Base-by-base conservation (phyloP, 257 asterid genomes). In the Schizonepeta tenuifolia region DNA sequence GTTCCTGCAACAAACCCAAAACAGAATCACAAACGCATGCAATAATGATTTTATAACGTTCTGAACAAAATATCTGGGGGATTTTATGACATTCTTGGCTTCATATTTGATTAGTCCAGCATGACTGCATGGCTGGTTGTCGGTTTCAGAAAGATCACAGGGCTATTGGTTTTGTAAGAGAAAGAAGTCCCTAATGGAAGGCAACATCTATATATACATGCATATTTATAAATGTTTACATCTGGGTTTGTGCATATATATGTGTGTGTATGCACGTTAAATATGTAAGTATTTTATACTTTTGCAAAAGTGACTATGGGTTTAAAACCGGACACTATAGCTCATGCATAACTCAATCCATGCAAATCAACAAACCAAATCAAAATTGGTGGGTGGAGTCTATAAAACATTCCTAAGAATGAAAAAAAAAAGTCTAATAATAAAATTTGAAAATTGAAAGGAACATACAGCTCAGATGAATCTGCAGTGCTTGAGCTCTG, bases 381-480 rank as follows among this genome's bases (percentile, higher is more conserved):
- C 38, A 38, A 24, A 40, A 50, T 28, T 22, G 21, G 26, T 51
- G 20, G 12, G 59, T 28, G 1, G 17, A 15, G 47, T 43, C 21
- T 10, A 40, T 9, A 44, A 55, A 67, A 31, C 31, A 17, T 21
- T 54, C 18, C n/a, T n/a, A n/a, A n/a, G n/a, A n/a, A n/a, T n/a
- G n/a, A n/a, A n/a, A n/a, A n/a, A n/a, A n/a, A n/a, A n/a, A n/a
- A n/a, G n/a, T n/a, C n/a, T n/a, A n/a, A n/a, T n/a, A 35, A 15
- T 35, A 63, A 65, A 63, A 65, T 43, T 13, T 54, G 50, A 77
- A 3, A 26, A 76, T 31, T 73, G 68, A 67, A 59, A 66, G 36
- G 36, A 53, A 86, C 98, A 26, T 90, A 95, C 99, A 75, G 87
- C 54, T 87, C 76, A 46, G 86, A 73, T 35, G 90, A 79, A 77